Percentiles rank a stretch among this genome's conserved stretches.
Evolutionary conservation across 2,329 filamentous ascomycete species (phyloP).

Genomic region (Aureobasidium sp.): DNA sequence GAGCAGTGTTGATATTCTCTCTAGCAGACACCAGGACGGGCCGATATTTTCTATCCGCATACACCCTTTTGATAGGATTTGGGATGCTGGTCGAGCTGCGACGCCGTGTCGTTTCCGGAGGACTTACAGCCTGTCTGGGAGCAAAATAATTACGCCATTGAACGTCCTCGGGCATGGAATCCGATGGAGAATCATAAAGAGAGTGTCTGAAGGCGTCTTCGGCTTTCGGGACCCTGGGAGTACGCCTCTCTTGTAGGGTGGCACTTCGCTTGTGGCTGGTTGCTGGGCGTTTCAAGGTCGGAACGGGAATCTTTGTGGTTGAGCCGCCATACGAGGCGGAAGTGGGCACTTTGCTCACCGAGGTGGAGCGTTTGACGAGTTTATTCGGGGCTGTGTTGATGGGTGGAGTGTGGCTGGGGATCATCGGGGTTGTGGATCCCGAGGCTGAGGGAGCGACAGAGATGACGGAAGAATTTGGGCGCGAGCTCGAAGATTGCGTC

Average conservation of each 20-base stretch:
- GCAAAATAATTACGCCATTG: slow-evolving; percentile 29
- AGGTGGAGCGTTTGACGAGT: slow-evolving; percentile 63
- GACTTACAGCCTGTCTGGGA: slow-evolving; percentile 20
- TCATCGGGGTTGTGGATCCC: slow-evolving; percentile 55
- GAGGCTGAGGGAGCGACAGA: slow-evolving; percentile 35
- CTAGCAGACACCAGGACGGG: slow-evolving; percentile 25
- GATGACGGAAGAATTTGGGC: slow-evolving; percentile 56
- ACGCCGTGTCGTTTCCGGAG: slow-evolving; percentile 15
- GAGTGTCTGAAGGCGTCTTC: slow-evolving; percentile 11
- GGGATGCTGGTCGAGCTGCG: slow-evolving; percentile 28
- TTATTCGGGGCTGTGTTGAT: slow-evolving; percentile 51
- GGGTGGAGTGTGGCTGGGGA: slow-evolving; percentile 31
- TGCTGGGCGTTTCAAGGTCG: slow-evolving; percentile 61
- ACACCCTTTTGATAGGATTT: slow-evolving; percentile 29
- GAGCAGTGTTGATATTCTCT: slow-evolving; percentile 19
- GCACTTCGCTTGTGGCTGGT: slow-evolving; percentile 72
- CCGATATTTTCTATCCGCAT: slow-evolving; percentile 27
- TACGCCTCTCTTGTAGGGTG: slow-evolving; percentile 45
- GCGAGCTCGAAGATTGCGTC: slow-evolving; percentile 45
- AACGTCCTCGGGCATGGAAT: slow-evolving; percentile 12
- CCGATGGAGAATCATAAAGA: not conserved
- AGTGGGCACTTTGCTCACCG: slow-evolving; percentile 40
- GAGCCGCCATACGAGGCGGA: slow-evolving; percentile 34
- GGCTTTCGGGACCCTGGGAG: not conserved
- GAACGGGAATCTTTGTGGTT: slow-evolving; percentile 54